Evolutionary conservation across 208 protist species (phyloP).

Genomic region (Trypanosoma congolense): DNA sequence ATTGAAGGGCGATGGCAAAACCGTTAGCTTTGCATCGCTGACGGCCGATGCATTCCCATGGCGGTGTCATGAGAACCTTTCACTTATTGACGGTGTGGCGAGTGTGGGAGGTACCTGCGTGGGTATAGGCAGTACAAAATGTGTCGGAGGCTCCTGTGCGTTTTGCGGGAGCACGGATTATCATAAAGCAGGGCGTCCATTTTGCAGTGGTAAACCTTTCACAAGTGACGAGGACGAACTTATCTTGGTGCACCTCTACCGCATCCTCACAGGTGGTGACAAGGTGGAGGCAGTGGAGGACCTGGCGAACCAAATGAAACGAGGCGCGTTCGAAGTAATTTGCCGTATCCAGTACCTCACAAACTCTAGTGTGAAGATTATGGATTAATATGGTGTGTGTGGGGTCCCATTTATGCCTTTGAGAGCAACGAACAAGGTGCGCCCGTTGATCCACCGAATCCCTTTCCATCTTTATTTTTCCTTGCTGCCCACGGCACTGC

Average conservation of each 20-base stretch:
- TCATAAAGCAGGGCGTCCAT: slow-evolving; percentile 43
- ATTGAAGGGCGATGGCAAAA: slow-evolving; percentile 2
- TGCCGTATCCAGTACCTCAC: slow-evolving; percentile 68
- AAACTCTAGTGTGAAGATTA: slow-evolving; percentile 63
- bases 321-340: slow-evolving; percentile 65
- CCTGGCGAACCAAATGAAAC: slow-evolving; percentile 53
- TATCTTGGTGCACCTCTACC: slow-evolving; percentile 59
- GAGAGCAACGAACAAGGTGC: too few species aligned
- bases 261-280: slow-evolving; percentile 54
- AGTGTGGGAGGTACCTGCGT: slow-evolving; percentile 66
- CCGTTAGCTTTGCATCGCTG: slow-evolving; percentile 30
- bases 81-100: slow-evolving; percentile 75
- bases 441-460: too few species aligned
- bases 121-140: slow-evolving; percentile 54
- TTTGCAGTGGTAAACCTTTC: slow-evolving; percentile 38
- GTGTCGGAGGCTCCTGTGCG: slow-evolving; percentile 30
- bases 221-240: slow-evolving; percentile 62
- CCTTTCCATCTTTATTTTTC: too few species aligned
- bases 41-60: slow-evolving; percentile 47
- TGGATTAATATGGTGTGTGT: slow-evolving; percentile 19
- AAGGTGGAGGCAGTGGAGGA: slow-evolving; percentile 65
- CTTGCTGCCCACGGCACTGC: too few species aligned
- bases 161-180: slow-evolving; percentile 56
- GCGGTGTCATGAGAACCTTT: slow-evolving; percentile 57
- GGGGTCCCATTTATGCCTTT: too few species aligned